Evolutionary conservation across 441 rosid genomes (phyloP), one percentile per base, ranked within the genome.

Genomic region (Codiaeum variegatum): DNA sequence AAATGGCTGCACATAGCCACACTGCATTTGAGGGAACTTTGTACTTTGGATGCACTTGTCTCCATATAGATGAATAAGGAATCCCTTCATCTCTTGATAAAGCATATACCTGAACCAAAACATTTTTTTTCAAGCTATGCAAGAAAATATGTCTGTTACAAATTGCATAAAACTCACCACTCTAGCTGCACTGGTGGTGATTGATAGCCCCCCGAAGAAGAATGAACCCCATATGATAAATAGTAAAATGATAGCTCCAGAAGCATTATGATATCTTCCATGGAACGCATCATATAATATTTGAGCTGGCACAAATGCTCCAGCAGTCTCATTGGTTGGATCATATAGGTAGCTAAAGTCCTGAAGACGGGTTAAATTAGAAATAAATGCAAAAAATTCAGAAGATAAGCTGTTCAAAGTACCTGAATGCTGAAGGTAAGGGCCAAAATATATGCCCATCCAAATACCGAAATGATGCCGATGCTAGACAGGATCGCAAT

Each of bases 101-200:
- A 54, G 89, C 92, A 62, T 83, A 86, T 38, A 83, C 88, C 91
- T 85, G 78, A 75, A 72, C 55, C 31, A 78, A 66, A 23, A 7
- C 21, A 66, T 34, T 13, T 51, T 24, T n/a, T n/a, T n/a, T n/a
- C n/a, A 32, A 58, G 28, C 24, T 69, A 16, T 64, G 12, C 29
- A 56, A 24, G 34, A 56, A 56, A 24, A 24, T 28, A 10, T 23
- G 13, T 51, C 60, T 55, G 56, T 3, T 10, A 23, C 16, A 21
- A 3, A 55, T 24, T 23, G 21, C 24, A 7, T n/a, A 19, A n/a
- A 19, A 2, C 83, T 72, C 73, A 86, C 92, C 73, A 88, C 88
- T 88, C 90, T 83, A 44, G 88, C 89, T 10, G 92, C 92, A 73
- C 92, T 86, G 6, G 89, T 82, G 11, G 87, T 85, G 68, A 82